Percentiles rank a stretch among this genome's conserved stretches.
Conservation (phyloP, 2,329 filamentous ascomycete species). For the Aspergillus eucalypticola region DNA sequence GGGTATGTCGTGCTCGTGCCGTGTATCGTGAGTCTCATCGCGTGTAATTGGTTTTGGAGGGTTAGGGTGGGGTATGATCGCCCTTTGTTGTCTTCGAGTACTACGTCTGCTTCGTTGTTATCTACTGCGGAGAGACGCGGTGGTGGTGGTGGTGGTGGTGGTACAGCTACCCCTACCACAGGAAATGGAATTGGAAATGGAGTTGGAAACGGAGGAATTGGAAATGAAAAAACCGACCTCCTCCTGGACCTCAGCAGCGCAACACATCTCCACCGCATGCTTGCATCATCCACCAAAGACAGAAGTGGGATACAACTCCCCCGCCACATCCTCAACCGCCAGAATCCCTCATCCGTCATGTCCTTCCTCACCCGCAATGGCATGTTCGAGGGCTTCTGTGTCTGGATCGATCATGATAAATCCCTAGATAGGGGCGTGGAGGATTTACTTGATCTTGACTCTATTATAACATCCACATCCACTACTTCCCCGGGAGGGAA, state of each 20-base stretch:
- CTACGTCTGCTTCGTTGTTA: background rate
- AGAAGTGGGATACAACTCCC: background rate
- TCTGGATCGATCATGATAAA: background rate
- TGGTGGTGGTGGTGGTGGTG: no score
- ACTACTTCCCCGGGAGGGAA: no score
- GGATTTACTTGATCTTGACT: background rate
- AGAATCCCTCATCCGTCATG: background rate
- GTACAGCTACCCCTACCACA: background rate
- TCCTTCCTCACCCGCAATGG: conserved; percentile 7
- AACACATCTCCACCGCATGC: background rate
- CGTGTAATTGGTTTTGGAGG: conserved; percentile 55
- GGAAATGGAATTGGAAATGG: no score
- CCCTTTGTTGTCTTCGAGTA: conserved; percentile 22
- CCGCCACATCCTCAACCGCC: background rate
- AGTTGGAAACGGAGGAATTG: no score
- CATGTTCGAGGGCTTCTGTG: conserved; percentile 14
- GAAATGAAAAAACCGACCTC: background rate
- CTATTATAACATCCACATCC: background rate
- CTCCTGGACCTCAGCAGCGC: background rate
- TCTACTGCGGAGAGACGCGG: no score
- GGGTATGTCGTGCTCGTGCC: conserved; percentile 56
- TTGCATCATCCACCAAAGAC: background rate
- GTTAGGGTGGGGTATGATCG: conserved; percentile 51
- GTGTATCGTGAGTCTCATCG: conserved; percentile 49
- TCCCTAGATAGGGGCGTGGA: background rate